Evolutionary conservation across 2,329 filamentous ascomycete genomes (phyloP).

Genomic region (Aspergillus brasiliensis): DNA sequence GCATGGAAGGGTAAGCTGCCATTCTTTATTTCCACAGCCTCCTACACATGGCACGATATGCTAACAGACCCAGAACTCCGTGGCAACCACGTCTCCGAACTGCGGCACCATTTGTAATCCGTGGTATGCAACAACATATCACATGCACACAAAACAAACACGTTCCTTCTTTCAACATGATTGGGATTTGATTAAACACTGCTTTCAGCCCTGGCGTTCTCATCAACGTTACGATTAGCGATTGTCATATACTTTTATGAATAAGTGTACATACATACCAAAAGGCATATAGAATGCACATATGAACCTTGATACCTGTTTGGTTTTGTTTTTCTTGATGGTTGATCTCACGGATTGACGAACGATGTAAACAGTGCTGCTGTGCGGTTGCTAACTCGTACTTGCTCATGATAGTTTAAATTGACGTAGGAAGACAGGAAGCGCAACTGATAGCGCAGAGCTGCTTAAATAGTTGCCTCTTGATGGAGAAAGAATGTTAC

Average conservation of each 20-base stretch:
- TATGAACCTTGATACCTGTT: background rate
- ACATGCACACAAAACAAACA: background rate
- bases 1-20: slow-evolving; percentile 33
- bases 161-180: slow-evolving; percentile 2
- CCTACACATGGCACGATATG: background rate
- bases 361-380: no score
- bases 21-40: background rate
- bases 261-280: background rate
- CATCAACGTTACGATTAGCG: background rate
- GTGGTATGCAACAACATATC: no score
- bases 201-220: background rate
- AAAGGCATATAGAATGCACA: background rate
- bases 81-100: background rate
- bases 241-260: background rate
- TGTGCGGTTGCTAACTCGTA: no score
- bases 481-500: no score
- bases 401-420: no score
- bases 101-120: slow-evolving; percentile 1
- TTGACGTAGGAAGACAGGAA: no score
- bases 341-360: no score
- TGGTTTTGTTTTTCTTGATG: background rate
- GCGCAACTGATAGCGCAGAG: no score
- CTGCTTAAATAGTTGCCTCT: no score
- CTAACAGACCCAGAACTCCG: background rate
- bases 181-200: background rate